A percentile compares a stretch with the other conserved stretches of the same genome.
Evolutionary conservation across 768 basidiomycete species (phyloP).

Genomic region (Suillus occidentalis): DNA sequence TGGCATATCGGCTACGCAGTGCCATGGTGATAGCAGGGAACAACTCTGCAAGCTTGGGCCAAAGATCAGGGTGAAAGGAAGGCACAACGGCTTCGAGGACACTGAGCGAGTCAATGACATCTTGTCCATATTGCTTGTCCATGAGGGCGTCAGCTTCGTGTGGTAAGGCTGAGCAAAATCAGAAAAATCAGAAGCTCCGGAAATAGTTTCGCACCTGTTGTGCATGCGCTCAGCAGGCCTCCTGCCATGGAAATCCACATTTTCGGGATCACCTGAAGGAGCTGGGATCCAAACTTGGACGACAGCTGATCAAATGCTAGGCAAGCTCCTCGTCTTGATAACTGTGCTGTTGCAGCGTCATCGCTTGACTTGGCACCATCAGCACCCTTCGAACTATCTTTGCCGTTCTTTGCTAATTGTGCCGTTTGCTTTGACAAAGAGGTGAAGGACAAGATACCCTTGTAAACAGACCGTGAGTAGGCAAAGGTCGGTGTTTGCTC

Average conservation of each 20-base stretch:
- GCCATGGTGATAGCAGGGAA: slow-evolving; percentile 78
- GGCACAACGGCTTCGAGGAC: slow-evolving; percentile 83
- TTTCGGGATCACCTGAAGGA: slow-evolving; percentile 82
- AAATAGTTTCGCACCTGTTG: slow-evolving; percentile 48
- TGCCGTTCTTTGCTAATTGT: slow-evolving; percentile 32
- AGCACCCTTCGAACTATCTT: slow-evolving; percentile 44
- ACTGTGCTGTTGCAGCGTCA: slow-evolving; percentile 59
- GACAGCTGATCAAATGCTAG: slow-evolving; percentile 82
- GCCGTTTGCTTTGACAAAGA: slow-evolving; percentile 36
- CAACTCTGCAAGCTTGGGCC: slow-evolving; percentile 64
- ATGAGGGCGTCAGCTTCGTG: slow-evolving; percentile 63
- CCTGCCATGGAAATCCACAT: slow-evolving; percentile 95
- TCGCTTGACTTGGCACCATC: slow-evolving; percentile 43
- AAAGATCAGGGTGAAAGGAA: slow-evolving; percentile 67
- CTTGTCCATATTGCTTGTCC: slow-evolving; percentile 77
- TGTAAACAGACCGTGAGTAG: slow-evolving; percentile 53
- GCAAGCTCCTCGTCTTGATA: slow-evolving; percentile 84
- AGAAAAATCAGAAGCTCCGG: background rate
- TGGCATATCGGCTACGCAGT: slow-evolving; percentile 83
- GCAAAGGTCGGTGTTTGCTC: slow-evolving; percentile 90
- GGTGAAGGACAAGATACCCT: slow-evolving; percentile 80
- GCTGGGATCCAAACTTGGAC: slow-evolving; percentile 63
- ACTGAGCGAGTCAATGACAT: slow-evolving; percentile 90
- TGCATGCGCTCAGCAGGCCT: slow-evolving; percentile 68
- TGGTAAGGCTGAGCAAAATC: slow-evolving; percentile 44